Evolutionary conservation across 2,329 filamentous ascomycete genomes (phyloP), one percentile per base, ranked within the genome.

Genomic region (Cladorrhinum sp.): DNA sequence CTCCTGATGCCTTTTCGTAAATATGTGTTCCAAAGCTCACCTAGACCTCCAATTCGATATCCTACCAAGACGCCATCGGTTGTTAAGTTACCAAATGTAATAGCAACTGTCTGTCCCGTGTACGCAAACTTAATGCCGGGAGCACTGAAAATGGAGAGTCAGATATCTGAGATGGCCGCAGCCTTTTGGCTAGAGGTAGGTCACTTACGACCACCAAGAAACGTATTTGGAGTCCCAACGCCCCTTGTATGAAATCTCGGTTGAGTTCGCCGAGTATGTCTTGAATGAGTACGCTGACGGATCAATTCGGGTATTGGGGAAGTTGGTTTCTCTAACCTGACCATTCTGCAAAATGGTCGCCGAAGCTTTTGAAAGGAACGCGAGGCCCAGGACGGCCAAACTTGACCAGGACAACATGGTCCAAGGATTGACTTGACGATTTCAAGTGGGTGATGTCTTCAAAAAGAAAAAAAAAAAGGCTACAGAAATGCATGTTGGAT

Each of bases 171-270:
- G 36, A 52, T 48, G n/a, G 23, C 18, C n/a, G 13, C 24, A 6
- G 50, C 38, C 16, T 16, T 20, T 13, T 45, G 4, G 4, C 38
- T n/a, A 6, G 5, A 36, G 18, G 9, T 27, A 36, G 16, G 49
- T 41, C 22, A 78, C 79, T 72, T 73, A 82, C 79, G 80, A 82
- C 82, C 81, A 85, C 79, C 81, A 87, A 1, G 81, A 86, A 52
- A 85, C 78, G 64, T 83, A 77, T 65, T 83, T 79, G 32, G 79
- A 83, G 68, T 87, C 84, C 84, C 84, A 87, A 60, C 83, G 75
- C 4, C 84, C 85, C 67, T 86, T 85, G 74, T 86, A 87, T 0
- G 81, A 81, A 9, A 87, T 74, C 66, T 86, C 82, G 1, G 76
- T 70, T 1, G 81, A 77, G 67, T 81, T 76, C 3, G 82, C 76